phyloP scores from a whole-genome alignment of 768 basidiomycete species.

The Leucosporidium creatinivorum region DNA sequence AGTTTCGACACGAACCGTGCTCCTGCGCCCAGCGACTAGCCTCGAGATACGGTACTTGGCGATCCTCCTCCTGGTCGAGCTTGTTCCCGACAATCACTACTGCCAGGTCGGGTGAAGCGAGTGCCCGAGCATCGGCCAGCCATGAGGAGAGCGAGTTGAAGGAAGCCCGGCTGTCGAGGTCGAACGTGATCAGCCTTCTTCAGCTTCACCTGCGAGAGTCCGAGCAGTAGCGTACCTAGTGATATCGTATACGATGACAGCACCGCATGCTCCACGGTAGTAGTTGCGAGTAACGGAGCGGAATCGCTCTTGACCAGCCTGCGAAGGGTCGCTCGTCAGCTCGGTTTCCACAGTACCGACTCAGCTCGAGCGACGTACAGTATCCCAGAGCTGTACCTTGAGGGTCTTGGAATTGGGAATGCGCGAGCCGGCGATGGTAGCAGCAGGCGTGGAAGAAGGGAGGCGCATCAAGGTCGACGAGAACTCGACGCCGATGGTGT shows the following conservation, averaged over 20 bases:
- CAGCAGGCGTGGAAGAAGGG: conserved; percentile 39
- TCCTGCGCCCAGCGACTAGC: conserved; percentile 93
- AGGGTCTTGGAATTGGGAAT: conserved; percentile 31
- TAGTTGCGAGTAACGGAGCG: conserved; percentile 47
- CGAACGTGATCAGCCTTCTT: not conserved
- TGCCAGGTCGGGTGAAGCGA: conserved; percentile 86
- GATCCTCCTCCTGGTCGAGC: conserved; percentile 79
- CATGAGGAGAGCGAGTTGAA: conserved; percentile 77
- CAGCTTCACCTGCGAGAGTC: not conserved
- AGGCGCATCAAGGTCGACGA: conserved; percentile 86
- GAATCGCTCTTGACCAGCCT: conserved; percentile 52
- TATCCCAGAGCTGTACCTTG: conserved; percentile 97
- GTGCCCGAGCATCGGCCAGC: conserved; percentile 85
- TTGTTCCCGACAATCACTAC: conserved; percentile 57
- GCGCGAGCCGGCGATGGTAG: conserved; percentile 10
- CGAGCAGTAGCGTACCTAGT: conserved; percentile 37
- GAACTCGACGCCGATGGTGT: conserved; percentile 98
- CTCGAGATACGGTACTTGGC: conserved; percentile 93
- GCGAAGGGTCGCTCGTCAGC: no score
- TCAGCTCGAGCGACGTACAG: conserved; percentile 36
- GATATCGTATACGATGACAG: conserved; percentile 45
- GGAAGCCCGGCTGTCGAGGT: conserved; percentile 54
- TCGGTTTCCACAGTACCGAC: no score
- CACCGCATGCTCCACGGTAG: conserved; percentile 70
- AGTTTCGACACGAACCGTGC: conserved; percentile 56